These are phyloP conservation scores for Trypanosoma avium DNA, from an alignment of 208 protist genomes.

Conservation along the genomic window DNA sequence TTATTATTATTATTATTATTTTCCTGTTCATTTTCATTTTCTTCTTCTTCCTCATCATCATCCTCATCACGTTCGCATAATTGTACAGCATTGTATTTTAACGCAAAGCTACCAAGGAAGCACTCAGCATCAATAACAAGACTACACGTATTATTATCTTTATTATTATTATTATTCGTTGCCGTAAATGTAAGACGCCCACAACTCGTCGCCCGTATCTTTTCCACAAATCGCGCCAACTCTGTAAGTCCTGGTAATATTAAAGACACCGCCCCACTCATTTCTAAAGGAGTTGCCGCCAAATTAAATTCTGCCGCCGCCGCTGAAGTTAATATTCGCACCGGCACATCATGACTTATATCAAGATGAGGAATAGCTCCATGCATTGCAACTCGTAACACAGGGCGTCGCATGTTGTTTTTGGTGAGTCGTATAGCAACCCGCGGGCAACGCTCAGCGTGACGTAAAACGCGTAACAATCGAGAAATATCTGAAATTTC, in stretches of 20 bases:
- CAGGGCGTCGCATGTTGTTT: slow-evolving; percentile 22
- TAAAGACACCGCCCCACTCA: slow-evolving; percentile 45
- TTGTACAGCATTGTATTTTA: slow-evolving; percentile 63
- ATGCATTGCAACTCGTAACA: slow-evolving; percentile 44
- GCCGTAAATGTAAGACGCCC: slow-evolving; percentile 56
- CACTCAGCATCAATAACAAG: slow-evolving; percentile 59
- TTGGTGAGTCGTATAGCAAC: slow-evolving; percentile 55
- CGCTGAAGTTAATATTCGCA: slow-evolving; percentile 56
- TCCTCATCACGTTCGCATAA: slow-evolving; percentile 25
- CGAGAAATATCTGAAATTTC: slow-evolving; percentile 67
- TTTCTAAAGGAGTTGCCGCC: slow-evolving; percentile 46
- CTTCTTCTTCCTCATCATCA: slow-evolving; percentile 8
- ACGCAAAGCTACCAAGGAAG: slow-evolving; percentile 53
- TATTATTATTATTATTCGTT: background rate
- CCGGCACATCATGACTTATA: slow-evolving; percentile 75
- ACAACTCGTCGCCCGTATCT: slow-evolving; percentile 62
- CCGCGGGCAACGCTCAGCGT: slow-evolving; percentile 43
- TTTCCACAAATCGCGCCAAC: slow-evolving; percentile 75
- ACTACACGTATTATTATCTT: slow-evolving; percentile 15
- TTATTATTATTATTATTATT: background rate
- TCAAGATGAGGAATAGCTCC: slow-evolving; percentile 43
- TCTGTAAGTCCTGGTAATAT: slow-evolving; percentile 63
- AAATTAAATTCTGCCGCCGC: slow-evolving; percentile 58
- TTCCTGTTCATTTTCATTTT: background rate
- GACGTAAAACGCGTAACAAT: slow-evolving; percentile 64